Conservation (phyloP, 257 asterid genomes). For the Mitragyna speciosa region DNA sequence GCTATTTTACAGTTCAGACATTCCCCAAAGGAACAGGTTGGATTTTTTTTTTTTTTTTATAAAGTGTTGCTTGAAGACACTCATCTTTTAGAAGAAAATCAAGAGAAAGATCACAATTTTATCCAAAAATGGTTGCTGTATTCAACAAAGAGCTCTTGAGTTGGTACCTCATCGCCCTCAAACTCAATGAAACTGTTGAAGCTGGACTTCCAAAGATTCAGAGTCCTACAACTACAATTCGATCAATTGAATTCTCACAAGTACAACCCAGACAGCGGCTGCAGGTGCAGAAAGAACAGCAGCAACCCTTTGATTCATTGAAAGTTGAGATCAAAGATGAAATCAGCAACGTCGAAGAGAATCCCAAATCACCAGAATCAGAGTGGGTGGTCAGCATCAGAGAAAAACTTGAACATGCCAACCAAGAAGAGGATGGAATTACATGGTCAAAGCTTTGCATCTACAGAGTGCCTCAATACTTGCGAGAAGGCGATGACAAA, state of each 20-base stretch:
- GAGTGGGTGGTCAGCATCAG: constrained; percentile 70
- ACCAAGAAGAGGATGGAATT: constrained; percentile 51
- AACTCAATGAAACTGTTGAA: constrained; percentile 78
- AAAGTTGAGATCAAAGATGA: constrained; percentile 24
- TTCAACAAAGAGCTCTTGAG: constrained; percentile 87
- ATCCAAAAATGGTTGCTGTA: constrained; percentile 67
- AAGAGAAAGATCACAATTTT: neutral
- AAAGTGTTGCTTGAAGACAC: neutral
- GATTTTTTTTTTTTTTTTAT: neutral
- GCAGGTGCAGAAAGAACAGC: constrained; percentile 28
- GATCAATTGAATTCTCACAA: constrained; percentile 42
- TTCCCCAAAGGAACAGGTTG: neutral
- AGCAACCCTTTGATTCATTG: constrained; percentile 27
- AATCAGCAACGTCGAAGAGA: constrained; percentile 22
- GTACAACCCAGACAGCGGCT: constrained; percentile 9
- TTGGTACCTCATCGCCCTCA: constrained; percentile 85
- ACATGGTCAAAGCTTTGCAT: constrained; percentile 69
- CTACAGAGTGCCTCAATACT: constrained; percentile 62
- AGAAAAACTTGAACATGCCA: constrained; percentile 65
- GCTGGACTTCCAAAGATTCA: constrained; percentile 47
- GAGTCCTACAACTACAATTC: constrained; percentile 25
- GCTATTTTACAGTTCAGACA: no score
- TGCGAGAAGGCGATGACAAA: constrained; percentile 64
- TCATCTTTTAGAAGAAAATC: neutral
- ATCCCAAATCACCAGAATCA: constrained; percentile 38